Evolutionary conservation across 2,329 filamentous ascomycete genomes (phyloP).

Genomic region (Talaromyces amestolkiae): DNA sequence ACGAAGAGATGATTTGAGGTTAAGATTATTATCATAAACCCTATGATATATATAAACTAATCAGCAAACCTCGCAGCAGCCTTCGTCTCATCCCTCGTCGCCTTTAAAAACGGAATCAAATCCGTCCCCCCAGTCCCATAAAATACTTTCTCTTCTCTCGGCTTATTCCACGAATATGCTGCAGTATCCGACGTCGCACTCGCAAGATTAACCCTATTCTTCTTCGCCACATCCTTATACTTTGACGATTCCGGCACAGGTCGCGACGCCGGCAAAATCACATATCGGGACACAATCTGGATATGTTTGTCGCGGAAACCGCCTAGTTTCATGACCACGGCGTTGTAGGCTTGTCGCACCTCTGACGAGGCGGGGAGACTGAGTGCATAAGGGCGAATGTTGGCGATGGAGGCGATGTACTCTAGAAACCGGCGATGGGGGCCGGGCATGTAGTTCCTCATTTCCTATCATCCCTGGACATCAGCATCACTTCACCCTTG

Average conservation of each 20-base stretch:
- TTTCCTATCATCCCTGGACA: conserved; percentile 37
- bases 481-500: neutral
- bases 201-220: conserved; percentile 42
- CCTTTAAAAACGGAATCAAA: conserved; percentile 54
- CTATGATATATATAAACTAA: conserved; percentile 3
- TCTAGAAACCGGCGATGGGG: conserved; percentile 52
- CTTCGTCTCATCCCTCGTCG: conserved; percentile 52
- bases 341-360: conserved; percentile 47
- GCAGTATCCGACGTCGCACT: conserved; percentile 30
- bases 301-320: conserved; percentile 53
- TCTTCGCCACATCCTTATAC: neutral
- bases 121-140: conserved; percentile 54
- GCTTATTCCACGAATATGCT: conserved; percentile 17
- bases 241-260: conserved; percentile 17
- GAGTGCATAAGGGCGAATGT: conserved; percentile 47
- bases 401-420: conserved; percentile 44
- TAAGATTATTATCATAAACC: neutral
- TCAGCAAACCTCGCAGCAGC: conserved; percentile 35
- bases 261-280: conserved; percentile 45
- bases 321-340: conserved; percentile 46
- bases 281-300: conserved; percentile 53
- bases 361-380: conserved; percentile 31
- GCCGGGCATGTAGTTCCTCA: conserved; percentile 56
- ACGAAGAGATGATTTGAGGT: too few relatives aligned
- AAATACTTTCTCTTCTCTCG: conserved; percentile 38